Evolutionary conservation across 139 green algal genomes (phyloP), one percentile per base, ranked within the genome.

Genomic region (Pleodorina starrii): DNA sequence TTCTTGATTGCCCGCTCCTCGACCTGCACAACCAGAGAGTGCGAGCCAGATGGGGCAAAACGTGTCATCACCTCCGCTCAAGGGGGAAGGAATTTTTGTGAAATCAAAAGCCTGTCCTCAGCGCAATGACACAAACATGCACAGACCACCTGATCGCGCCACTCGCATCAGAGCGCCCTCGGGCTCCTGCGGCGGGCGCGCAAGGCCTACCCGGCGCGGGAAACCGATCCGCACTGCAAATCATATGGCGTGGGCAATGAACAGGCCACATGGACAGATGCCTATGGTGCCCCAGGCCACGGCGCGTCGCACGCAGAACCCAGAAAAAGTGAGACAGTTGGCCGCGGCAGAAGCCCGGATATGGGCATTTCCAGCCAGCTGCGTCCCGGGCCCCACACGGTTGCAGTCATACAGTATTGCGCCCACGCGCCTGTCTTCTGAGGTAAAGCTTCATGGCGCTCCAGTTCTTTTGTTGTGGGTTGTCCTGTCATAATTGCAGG

Each of bases 401-500:
- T 12, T 25, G 6, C 25, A 21, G 29, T 12, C 54, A 12, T 66
- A 25, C 54, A 66, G 21, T 25, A 25, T 21, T 12, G 54, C 25
- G 3, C 19, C 35, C 32, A 6, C 75, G 1, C 43, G 27, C 93
- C 91, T 97, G 95, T n/a, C 44, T 90, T 43, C 92, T 43, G 17
- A 97, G 78, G 86, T 96, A 97, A 40, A 97, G 85, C 63, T 93
- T 90, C 95, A 97, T 97, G 23, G 90, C 75, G 29, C 80, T 86
- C 93, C 94, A 97, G 27, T 93, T 71, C 59, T 95, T 96, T 54
- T 94, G 90, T 57, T 96, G 92, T 0, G 95, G 95, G 79, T 97
- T 97, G 12, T 43, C 59, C 80, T 86, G 60, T 25, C 29, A 44
- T 16, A 73, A n/a, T n/a, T 48, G 36, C 1, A 77, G 35, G 35